Percentiles rank a stretch among this genome's conserved stretches.
Evolutionary conservation across 352 stramenopile species (phyloP).

Genomic region (Phytophthora lateralis): DNA sequence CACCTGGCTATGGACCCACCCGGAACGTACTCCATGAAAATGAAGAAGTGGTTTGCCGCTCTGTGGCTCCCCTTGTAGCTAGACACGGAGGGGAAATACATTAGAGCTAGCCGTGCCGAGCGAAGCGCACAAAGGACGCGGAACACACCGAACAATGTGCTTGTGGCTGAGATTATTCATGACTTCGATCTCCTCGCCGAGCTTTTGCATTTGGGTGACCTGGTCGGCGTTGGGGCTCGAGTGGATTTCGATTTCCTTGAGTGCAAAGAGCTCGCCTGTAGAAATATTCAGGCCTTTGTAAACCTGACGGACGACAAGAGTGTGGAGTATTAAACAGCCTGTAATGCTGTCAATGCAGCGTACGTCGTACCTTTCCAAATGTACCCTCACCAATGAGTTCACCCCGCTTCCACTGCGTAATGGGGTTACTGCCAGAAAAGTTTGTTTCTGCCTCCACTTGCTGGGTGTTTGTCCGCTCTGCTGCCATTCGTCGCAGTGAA

Average conservation of each 20-base stretch:
- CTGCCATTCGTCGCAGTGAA: conserved; percentile 14
- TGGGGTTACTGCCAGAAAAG: conserved; percentile 31
- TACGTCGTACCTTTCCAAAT: conserved; percentile 81
- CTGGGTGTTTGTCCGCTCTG: conserved; percentile 23
- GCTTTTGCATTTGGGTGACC: conserved; percentile 72
- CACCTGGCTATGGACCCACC: conserved; percentile 90
- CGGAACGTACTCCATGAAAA: conserved; percentile 97
- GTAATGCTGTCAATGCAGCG: background rate
- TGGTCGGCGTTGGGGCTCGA: conserved; percentile 53
- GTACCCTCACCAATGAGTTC: conserved; percentile 95
- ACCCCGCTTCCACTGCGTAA: conserved; percentile 92
- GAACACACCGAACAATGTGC: conserved; percentile 93
- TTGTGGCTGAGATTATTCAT: conserved; percentile 95
- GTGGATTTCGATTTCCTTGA: conserved; percentile 90
- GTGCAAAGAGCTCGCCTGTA: conserved; percentile 91
- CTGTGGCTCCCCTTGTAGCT: conserved; percentile 88
- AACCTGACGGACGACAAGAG: conserved; percentile 52
- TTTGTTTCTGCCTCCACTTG: conserved; percentile 11
- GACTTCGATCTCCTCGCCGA: conserved; percentile 92
- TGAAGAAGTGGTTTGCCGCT: conserved; percentile 85
- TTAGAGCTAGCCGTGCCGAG: conserved; percentile 17
- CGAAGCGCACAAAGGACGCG: background rate
- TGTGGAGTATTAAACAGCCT: background rate
- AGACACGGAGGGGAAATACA: conserved; percentile 10
- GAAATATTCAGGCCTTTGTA: conserved; percentile 94